Percentiles rank a stretch among this genome's conserved stretches.
Evolutionary conservation across 345 rosid genomes (phyloP).

Genomic region (Dimocarpus longan): DNA sequence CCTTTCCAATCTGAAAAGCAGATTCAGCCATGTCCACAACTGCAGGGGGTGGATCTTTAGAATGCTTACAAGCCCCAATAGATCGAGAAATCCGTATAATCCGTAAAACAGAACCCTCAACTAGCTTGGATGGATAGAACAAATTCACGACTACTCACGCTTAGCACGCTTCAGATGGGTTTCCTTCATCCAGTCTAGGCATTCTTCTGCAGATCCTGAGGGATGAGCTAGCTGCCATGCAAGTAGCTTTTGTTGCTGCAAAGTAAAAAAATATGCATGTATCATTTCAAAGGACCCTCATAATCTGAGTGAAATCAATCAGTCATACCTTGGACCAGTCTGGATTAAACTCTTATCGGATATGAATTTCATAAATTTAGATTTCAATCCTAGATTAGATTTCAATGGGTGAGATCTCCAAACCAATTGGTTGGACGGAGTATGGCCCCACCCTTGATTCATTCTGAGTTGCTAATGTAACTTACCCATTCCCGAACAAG

Average conservation of each 20-base stretch:
- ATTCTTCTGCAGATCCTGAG: slow-evolving; percentile 67
- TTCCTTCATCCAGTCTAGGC: slow-evolving; percentile 89
- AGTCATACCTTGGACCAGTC: not conserved
- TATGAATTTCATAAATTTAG: not conserved
- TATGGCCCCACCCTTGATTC: not conserved
- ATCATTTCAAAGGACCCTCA: not conserved
- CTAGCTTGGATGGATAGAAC: not conserved
- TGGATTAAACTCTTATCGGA: not conserved
- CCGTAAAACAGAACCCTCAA: not conserved
- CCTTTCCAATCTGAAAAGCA: not conserved
- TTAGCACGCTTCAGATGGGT: slow-evolving; percentile 60
- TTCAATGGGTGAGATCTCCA: not conserved
- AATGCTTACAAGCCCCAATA: not conserved
- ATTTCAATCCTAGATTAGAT: not conserved
- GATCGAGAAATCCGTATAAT: not conserved
- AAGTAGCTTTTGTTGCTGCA: slow-evolving; percentile 77
- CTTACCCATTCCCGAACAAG: not conserved
- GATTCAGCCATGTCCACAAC: not conserved
- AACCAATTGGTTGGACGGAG: not conserved
- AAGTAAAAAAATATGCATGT: slow-evolving; percentile 16
- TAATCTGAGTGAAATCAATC: not conserved
- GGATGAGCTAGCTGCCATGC: slow-evolving; percentile 91
- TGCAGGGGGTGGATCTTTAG: not conserved
- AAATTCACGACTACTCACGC: slow-evolving; percentile 35
- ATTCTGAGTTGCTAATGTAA: not conserved